These are phyloP conservation scores for Didymella exigua DNA, from an alignment of 2,329 filamentous ascomycete genomes.

Conservation along the genomic window DNA sequence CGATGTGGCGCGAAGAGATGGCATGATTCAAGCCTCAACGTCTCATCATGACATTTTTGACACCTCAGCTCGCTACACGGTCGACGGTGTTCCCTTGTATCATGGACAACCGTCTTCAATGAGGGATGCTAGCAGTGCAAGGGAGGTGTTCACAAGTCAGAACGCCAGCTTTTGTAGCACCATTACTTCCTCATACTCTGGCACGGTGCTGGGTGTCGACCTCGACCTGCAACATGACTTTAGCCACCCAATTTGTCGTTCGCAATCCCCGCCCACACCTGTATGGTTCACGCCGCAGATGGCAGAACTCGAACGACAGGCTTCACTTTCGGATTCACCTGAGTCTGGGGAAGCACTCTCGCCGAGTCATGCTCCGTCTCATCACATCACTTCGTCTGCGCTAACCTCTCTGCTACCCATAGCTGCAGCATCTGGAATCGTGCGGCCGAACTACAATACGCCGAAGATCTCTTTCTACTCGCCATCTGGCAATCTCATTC, in stretches of 20 bases:
- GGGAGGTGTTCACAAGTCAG: conserved; percentile 23
- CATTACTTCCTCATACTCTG: conserved; percentile 44
- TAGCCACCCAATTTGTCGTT: conserved; percentile 16
- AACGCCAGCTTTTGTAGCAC: conserved; percentile 44
- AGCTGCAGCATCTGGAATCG: conserved; percentile 45
- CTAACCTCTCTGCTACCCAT: conserved; percentile 45
- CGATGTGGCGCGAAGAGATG: conserved; percentile 23
- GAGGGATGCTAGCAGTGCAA: conserved; percentile 22
- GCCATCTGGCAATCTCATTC: conserved; percentile 44
- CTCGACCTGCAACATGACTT: conserved; percentile 39
- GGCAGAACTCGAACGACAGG: conserved; percentile 27
- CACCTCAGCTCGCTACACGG: conserved; percentile 27
- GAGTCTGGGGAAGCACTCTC: conserved; percentile 1
- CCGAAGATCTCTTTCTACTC: conserved; percentile 43
- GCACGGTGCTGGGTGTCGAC: conserved; percentile 44
- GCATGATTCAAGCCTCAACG: conserved; percentile 19
- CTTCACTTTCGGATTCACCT: conserved; percentile 17
- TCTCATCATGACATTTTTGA: conserved; percentile 27
- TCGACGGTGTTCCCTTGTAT: conserved; percentile 31
- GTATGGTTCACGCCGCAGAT: conserved; percentile 36
- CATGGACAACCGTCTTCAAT: conserved; percentile 27
- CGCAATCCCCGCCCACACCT: conserved; percentile 31
- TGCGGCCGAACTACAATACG: conserved; percentile 34
- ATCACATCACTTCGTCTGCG: conserved; percentile 44
- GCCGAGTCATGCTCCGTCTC: conserved; percentile 1